Conservation (phyloP, 148 eudicot species). For the Rhododendron ovatum region DNA sequence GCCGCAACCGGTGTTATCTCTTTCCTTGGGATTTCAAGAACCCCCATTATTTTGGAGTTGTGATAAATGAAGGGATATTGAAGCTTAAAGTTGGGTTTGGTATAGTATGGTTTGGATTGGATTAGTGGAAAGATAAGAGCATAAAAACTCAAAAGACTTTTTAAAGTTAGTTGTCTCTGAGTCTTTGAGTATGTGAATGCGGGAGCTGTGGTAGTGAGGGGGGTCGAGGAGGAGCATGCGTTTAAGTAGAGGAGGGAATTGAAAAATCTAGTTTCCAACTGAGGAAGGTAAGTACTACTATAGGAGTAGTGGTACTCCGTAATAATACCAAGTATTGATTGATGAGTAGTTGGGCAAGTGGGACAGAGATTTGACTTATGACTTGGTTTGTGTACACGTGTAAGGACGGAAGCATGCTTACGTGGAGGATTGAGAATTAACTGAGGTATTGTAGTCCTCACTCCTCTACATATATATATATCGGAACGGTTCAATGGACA, state of each 20-base stretch:
- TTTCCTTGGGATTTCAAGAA: slow-evolving; percentile 2
- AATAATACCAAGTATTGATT: too few relatives aligned
- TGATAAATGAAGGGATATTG: not conserved
- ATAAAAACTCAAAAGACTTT: not conserved
- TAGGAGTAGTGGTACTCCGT: too few relatives aligned
- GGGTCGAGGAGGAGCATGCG: not conserved
- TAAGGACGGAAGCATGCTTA: too few relatives aligned
- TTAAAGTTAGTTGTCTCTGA: not conserved
- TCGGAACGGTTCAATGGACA: too few relatives aligned
- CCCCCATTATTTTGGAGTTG: not conserved
- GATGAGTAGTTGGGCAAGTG: too few relatives aligned
- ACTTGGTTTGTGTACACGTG: too few relatives aligned
- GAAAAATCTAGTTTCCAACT: not conserved
- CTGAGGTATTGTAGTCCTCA: too few relatives aligned
- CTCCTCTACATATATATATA: too few relatives aligned
- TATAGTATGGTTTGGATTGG: too few relatives aligned
- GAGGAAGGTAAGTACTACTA: not conserved
- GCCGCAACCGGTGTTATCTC: not conserved
- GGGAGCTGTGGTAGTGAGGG: not conserved
- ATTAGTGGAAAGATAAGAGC: not conserved
- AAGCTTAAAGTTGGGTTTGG: too few relatives aligned
- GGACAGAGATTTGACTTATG: too few relatives aligned
- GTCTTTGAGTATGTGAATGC: not conserved
- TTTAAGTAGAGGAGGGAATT: slow-evolving; percentile 1
- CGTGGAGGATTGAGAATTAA: too few relatives aligned